These are phyloP conservation scores for Salvia hispanica DNA, from an alignment of 257 asterid genomes.

Conservation along the genomic window DNA sequence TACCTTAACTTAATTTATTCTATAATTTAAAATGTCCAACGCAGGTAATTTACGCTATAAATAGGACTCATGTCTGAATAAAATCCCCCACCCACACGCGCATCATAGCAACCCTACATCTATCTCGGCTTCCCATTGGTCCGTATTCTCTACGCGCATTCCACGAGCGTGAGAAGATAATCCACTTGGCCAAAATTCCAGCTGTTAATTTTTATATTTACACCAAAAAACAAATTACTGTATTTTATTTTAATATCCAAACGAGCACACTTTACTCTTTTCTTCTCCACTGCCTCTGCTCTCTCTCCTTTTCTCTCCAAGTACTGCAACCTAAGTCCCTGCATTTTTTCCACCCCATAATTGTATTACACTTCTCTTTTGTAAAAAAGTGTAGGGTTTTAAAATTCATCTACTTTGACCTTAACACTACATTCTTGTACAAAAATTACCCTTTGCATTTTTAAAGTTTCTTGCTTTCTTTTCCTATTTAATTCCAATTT, in stretches of 20 bases:
- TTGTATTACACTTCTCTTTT: conserved; percentile 25
- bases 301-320: conserved; percentile 24
- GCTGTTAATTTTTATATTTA: conserved; percentile 47
- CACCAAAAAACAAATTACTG: conserved; percentile 29
- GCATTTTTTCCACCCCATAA: conserved; percentile 9
- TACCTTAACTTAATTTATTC: no score
- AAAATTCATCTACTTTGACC: conserved; percentile 38
- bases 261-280: conserved; percentile 49
- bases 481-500: neutral
- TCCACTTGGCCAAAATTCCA: conserved; percentile 44
- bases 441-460: conserved; percentile 27
- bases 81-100: conserved; percentile 15
- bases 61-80: conserved; percentile 34
- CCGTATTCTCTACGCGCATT: conserved; percentile 8
- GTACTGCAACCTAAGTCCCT: conserved; percentile 39
- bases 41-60: conserved; percentile 26
- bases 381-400: conserved; percentile 35
- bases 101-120: conserved; percentile 11
- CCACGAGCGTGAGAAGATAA: neutral
- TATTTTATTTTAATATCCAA: conserved; percentile 39
- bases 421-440: conserved; percentile 30
- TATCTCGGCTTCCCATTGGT: conserved; percentile 9
- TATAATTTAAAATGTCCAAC: no score
- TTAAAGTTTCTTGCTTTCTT: neutral
- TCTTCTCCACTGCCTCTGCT: conserved; percentile 37